Evolutionary conservation across 805 yeast species (phyloP).

Genomic region (Pachysolen tannophilus): DNA sequence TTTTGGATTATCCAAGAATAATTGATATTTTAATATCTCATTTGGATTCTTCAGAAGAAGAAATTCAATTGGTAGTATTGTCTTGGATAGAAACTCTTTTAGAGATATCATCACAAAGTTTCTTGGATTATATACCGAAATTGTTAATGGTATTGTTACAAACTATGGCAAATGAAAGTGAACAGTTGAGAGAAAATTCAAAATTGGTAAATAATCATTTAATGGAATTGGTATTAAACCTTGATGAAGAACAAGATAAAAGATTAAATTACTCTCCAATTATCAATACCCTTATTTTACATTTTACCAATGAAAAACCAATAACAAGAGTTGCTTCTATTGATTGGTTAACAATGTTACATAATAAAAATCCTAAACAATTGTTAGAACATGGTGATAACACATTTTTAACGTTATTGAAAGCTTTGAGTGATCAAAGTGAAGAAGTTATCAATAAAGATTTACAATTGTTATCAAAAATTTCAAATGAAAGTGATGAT

Average conservation of each 20-base stretch:
- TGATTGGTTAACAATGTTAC: slow-evolving; percentile 84
- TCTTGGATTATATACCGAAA: slow-evolving; percentile 67
- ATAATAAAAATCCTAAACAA: slow-evolving; percentile 55
- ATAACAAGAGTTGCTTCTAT: slow-evolving; percentile 75
- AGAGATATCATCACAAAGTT: slow-evolving; percentile 66
- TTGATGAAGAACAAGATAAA: slow-evolving; percentile 29
- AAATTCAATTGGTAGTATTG: slow-evolving; percentile 71
- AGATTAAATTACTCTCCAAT: slow-evolving; percentile 47
- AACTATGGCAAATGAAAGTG: slow-evolving; percentile 46
- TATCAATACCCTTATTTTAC: slow-evolving; percentile 63
- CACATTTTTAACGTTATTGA: slow-evolving; percentile 69
- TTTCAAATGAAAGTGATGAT: slow-evolving; percentile 65
- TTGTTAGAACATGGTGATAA: slow-evolving; percentile 48
- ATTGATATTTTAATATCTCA: slow-evolving; percentile 78
- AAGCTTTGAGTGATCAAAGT: slow-evolving; percentile 61
- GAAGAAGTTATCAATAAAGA: slow-evolving; percentile 73
- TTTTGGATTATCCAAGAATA: slow-evolving; percentile 70
- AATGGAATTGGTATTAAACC: slow-evolving; percentile 41
- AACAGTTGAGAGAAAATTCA: slow-evolving; percentile 45
- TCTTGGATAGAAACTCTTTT: slow-evolving; percentile 77
- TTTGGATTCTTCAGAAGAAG: slow-evolving; percentile 63
- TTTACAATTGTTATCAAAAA: slow-evolving; percentile 62
- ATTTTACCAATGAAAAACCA: slow-evolving; percentile 69
- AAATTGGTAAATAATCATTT: slow-evolving; percentile 48
- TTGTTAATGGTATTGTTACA: slow-evolving; percentile 62